phyloP scores from a whole-genome alignment of 768 basidiomycete species.

The Dacryopinax primogenitus region DNA sequence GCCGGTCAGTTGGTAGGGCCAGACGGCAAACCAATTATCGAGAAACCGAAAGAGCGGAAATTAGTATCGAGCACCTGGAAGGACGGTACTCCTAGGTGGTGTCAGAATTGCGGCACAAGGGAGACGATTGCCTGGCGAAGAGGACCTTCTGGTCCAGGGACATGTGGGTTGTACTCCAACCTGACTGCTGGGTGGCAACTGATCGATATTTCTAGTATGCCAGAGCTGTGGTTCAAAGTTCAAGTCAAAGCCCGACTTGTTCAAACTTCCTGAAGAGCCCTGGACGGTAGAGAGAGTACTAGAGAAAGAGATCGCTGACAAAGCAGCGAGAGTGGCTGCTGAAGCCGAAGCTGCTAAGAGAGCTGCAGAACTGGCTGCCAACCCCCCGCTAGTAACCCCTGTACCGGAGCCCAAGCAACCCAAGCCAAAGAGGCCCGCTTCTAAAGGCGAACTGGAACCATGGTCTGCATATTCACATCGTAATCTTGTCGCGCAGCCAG shows the following conservation, averaged over 20 bases:
- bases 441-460: neutral
- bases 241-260: neutral
- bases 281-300: neutral
- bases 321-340: neutral
- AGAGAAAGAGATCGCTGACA: neutral
- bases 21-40: neutral
- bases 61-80: neutral
- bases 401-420: neutral
- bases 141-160: neutral
- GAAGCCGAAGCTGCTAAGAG: neutral
- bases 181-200: neutral
- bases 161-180: neutral
- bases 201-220: neutral
- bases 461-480: conserved; percentile 7
- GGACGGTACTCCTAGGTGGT: neutral
- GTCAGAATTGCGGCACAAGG: conserved; percentile 4
- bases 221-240: conserved; percentile 3
- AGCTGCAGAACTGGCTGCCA: neutral
- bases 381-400: neutral
- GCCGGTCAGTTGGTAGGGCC: neutral
- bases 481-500: neutral
- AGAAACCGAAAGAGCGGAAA: neutral
- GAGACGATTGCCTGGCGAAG: conserved; percentile 4
- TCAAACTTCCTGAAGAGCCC: conserved; percentile 3
- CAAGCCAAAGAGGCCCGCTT: neutral